Conservation (phyloP, 768 basidiomycete genomes). For the Pholiota conissans region DNA sequence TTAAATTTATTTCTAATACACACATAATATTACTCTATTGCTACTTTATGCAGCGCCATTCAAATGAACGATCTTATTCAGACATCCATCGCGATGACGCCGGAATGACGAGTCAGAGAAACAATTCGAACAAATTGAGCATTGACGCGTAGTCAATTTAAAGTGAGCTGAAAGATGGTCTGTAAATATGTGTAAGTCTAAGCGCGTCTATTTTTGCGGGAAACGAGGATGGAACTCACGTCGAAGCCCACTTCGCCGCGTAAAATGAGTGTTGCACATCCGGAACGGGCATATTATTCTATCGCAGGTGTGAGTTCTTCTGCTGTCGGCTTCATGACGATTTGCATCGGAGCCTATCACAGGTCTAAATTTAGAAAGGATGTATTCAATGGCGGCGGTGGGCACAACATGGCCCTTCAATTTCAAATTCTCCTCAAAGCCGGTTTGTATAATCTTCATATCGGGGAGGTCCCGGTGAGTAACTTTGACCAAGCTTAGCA, state of each 20-base stretch:
- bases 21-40: too few species aligned
- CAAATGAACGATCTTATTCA: background rate
- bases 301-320: background rate
- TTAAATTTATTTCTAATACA: too few species aligned
- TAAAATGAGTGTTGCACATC: background rate
- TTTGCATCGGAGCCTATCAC: background rate
- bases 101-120: background rate
- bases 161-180: background rate
- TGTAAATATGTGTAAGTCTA: background rate
- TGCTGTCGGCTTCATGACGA: background rate
- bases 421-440: background rate
- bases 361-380: background rate
- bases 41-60: too few species aligned
- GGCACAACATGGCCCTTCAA: background rate
- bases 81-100: background rate
- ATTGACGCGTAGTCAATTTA: background rate
- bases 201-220: background rate
- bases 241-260: background rate
- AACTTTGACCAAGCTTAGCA: background rate
- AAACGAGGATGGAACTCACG: background rate
- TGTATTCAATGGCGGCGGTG: background rate
- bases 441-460: background rate
- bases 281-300: background rate
- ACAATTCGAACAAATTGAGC: background rate
- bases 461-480: background rate